These are phyloP conservation scores for Globisporangium apiculatum DNA, from an alignment of 352 stramenopile species.

Conservation along the genomic window DNA sequence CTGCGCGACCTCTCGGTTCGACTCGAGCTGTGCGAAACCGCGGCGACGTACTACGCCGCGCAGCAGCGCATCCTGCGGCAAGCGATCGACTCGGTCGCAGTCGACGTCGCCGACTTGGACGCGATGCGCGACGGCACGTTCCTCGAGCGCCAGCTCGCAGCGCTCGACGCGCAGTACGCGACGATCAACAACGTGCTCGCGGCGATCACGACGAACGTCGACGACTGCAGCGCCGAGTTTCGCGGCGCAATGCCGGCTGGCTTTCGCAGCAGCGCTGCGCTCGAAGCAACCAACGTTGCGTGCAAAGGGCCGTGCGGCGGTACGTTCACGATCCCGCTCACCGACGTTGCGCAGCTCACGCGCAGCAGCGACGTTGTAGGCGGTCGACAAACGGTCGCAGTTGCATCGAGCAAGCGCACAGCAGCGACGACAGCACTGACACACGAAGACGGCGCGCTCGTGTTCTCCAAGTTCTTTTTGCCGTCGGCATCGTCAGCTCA, in stretches of 20 bases:
- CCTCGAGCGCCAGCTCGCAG: constrained; percentile 40
- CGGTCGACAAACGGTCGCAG: not conserved
- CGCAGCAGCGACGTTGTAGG: not conserved
- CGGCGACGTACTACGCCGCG: constrained; percentile 43
- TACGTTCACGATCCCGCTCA: constrained; percentile 49
- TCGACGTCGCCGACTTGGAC: constrained; percentile 46
- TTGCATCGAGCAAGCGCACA: not conserved
- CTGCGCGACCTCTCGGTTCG: constrained; percentile 57
- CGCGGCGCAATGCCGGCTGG: constrained; percentile 47
- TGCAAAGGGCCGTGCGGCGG: constrained; percentile 62
- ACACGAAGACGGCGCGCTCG: constrained; percentile 50
- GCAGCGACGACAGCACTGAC: constrained; percentile 24
- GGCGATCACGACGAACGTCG: constrained; percentile 50
- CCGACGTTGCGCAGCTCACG: constrained; percentile 28
- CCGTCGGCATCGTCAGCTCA: constrained; percentile 3
- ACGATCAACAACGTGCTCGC: constrained; percentile 42
- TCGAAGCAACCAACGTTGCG: constrained; percentile 50
- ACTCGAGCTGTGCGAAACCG: constrained; percentile 51
- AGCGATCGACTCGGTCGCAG: constrained; percentile 54
- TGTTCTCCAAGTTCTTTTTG: constrained; percentile 50
- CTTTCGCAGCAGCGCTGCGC: constrained; percentile 37
- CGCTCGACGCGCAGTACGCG: constrained; percentile 51
- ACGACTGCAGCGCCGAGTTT: constrained; percentile 55
- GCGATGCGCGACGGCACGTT: constrained; percentile 52
- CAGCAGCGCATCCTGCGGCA: constrained; percentile 62